Conservation (phyloP, 73 alveolate genomes). For the Paramecium pentaurelia region DNA sequence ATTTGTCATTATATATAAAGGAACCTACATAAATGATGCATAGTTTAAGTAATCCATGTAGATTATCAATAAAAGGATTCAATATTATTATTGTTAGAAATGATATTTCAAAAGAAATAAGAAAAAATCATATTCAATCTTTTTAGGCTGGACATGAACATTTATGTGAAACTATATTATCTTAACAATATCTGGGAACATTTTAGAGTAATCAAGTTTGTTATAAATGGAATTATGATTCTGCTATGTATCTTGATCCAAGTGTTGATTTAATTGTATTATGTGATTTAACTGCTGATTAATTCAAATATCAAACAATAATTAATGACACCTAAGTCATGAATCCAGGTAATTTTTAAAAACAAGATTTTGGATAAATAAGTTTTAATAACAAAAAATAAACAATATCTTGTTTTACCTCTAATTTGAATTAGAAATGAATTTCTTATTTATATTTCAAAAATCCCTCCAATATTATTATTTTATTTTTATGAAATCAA, state of each 20-base stretch:
- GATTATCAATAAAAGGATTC: neutral
- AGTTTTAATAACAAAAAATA: neutral
- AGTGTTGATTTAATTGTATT: neutral
- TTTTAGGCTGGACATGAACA: neutral
- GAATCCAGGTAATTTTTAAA: neutral
- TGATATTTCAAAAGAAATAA: neutral
- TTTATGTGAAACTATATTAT: neutral
- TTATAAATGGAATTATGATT: slow-evolving; percentile 14
- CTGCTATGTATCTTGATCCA: neutral
- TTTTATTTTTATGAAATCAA: neutral
- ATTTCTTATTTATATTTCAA: neutral
- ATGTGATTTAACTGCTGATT: neutral
- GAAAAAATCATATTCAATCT: neutral
- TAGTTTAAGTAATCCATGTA: neutral
- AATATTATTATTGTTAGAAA: neutral
- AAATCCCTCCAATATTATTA: slow-evolving; percentile 38
- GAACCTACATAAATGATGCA: neutral
- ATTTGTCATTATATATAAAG: neutral
- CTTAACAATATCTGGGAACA: neutral
- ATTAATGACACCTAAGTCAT: neutral
- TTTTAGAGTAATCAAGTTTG: neutral
- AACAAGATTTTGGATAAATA: neutral
- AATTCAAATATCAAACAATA: neutral
- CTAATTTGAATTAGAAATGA: neutral
- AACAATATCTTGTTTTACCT: neutral